These are phyloP conservation scores for Ramaria sp. DNA, from an alignment of 768 basidiomycete genomes.

Conservation along the genomic window DNA sequence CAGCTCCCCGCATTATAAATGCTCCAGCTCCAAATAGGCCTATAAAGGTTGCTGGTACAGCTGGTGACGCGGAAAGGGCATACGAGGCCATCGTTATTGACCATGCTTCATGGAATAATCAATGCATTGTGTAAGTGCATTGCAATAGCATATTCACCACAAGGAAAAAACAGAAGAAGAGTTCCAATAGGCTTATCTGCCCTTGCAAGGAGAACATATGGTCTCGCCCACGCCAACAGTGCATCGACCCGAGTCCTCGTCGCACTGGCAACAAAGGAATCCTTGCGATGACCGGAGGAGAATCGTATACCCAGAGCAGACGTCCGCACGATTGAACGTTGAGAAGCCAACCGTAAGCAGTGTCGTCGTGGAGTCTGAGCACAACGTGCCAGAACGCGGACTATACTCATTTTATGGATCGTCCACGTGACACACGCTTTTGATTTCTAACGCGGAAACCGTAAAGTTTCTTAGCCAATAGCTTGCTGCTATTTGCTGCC, in stretches of 20 bases:
- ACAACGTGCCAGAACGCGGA: no score
- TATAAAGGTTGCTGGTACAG: constrained; percentile 64
- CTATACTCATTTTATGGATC: no score
- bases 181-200: constrained; percentile 97
- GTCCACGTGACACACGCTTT: no score
- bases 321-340: no score
- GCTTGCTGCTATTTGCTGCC: no score
- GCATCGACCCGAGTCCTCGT: constrained; percentile 53
- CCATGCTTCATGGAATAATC: constrained; percentile 61
- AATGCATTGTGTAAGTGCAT: neutral
- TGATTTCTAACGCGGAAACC: no score
- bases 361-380: no score
- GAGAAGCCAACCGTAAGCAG: no score
- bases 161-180: constrained; percentile 85
- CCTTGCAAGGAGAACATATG: constrained; percentile 80
- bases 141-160: constrained; percentile 45
- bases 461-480: no score
- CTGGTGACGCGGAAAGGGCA: constrained; percentile 54
- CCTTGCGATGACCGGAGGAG: no score
- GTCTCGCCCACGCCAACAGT: constrained; percentile 46
- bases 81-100: constrained; percentile 96
- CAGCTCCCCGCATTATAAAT: constrained; percentile 92
- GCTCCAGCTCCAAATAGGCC: constrained; percentile 84
- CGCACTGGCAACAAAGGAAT: neutral
- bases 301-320: no score